These are phyloP conservation scores for Podospora anserina DNA, from an alignment of 495 filamentous ascomycete genomes.

Conservation along the genomic window DNA sequence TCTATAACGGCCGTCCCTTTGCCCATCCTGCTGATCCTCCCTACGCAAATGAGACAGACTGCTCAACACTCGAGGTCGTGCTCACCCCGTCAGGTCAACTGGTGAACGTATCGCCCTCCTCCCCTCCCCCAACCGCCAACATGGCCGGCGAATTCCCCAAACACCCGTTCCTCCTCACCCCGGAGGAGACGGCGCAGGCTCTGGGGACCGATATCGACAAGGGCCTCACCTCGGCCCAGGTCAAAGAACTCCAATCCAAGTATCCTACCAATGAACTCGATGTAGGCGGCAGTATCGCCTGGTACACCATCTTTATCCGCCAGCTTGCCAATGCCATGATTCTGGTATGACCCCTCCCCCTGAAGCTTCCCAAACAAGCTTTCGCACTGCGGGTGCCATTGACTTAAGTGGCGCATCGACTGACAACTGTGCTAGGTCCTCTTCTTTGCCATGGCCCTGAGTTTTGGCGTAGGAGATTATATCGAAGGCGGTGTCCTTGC, in stretches of 20 bases:
- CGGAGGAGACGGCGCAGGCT: slow-evolving; percentile 50
- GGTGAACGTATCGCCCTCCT: slow-evolving; percentile 6
- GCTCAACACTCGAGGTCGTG: background rate
- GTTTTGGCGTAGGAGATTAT: slow-evolving; percentile 74
- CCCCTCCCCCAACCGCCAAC: slow-evolving; percentile 12
- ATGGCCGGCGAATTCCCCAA: slow-evolving; percentile 45
- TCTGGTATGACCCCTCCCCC: slow-evolving; percentile 42
- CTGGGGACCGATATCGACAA: slow-evolving; percentile 56
- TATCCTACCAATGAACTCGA: slow-evolving; percentile 63
- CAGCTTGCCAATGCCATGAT: slow-evolving; percentile 69
- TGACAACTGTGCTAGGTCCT: slow-evolving; percentile 56
- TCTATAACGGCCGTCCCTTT: background rate
- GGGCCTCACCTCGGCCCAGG: slow-evolving; percentile 53
- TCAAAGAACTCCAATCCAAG: slow-evolving; percentile 45
- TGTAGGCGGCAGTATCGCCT: slow-evolving; percentile 56
- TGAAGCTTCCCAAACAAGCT: background rate
- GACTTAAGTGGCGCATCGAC: slow-evolving; percentile 11
- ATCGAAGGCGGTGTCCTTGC: slow-evolving; percentile 82
- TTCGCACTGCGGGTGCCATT: background rate
- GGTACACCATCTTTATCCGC: slow-evolving; percentile 64
- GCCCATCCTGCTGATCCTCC: background rate
- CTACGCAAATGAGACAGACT: slow-evolving; percentile 20
- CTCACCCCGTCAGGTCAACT: slow-evolving; percentile 1
- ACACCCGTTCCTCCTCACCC: slow-evolving; percentile 52
- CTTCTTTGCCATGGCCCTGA: slow-evolving; percentile 78